Percentiles rank a stretch among this genome's conserved stretches.
phyloP scores from a whole-genome alignment of 805 yeast species.

The Nematodospora valgi region DNA sequence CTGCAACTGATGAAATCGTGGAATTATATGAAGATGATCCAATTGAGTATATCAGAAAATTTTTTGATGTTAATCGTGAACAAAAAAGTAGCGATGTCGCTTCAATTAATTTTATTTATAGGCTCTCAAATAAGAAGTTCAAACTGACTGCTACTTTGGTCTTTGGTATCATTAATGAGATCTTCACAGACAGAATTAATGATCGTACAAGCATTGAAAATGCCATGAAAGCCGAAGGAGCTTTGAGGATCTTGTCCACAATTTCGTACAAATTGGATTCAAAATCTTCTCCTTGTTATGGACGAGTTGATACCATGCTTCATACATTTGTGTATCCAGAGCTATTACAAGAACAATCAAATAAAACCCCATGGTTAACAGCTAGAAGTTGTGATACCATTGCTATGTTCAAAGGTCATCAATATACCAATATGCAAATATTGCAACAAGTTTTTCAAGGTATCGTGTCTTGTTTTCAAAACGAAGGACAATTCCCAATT shows the following conservation, averaged over 20 bases:
- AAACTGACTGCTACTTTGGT: conserved; percentile 34
- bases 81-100: conserved; percentile 49
- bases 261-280: conserved; percentile 36
- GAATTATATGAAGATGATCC: conserved; percentile 45
- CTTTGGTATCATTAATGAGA: conserved; percentile 29
- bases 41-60: conserved; percentile 43
- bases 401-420: conserved; percentile 33
- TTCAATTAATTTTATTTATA: conserved; percentile 43
- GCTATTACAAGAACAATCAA: conserved; percentile 25
- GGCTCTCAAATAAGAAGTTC: conserved; percentile 34
- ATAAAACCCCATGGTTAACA: conserved; percentile 37
- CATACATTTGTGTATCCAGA: conserved; percentile 40
- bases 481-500: conserved; percentile 44
- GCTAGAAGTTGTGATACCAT: conserved; percentile 47
- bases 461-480: conserved; percentile 37
- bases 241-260: conserved; percentile 39
- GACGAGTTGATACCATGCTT: conserved; percentile 37
- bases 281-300: conserved; percentile 33
- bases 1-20: conserved; percentile 34
- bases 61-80: conserved; percentile 46
- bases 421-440: conserved; percentile 30
- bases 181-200: conserved; percentile 31
- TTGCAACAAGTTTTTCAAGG: conserved; percentile 41
- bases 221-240: conserved; percentile 41
- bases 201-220: conserved; percentile 22